These are phyloP conservation scores for Cladophialophora yegresii DNA, from an alignment of 2,329 filamentous ascomycete genomes.

Conservation along the genomic window DNA sequence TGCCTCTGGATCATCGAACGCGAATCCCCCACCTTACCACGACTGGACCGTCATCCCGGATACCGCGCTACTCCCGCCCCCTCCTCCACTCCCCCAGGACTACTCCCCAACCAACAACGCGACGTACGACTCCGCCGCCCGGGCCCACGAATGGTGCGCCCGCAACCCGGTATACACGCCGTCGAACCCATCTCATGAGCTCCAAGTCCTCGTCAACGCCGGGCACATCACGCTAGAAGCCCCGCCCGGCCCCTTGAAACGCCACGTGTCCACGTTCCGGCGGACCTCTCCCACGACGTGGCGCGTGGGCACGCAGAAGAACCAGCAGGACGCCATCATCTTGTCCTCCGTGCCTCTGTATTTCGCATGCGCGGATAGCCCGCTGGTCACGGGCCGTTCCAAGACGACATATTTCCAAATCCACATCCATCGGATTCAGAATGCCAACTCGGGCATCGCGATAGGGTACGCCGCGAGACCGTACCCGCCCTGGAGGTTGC, in stretches of 20 bases:
- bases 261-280: conserved; percentile 14
- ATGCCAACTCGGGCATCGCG: conserved; percentile 56
- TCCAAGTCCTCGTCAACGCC: conserved; percentile 47
- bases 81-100: conserved; percentile 57
- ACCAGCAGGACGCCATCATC: conserved; percentile 55
- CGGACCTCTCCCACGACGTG: conserved; percentile 39
- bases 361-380: conserved; percentile 54
- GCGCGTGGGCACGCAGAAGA: conserved; percentile 48
- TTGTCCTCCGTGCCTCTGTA: conserved; percentile 60
- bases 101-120: conserved; percentile 61
- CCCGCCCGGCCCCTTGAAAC: conserved; percentile 37
- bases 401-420: conserved; percentile 64
- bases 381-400: conserved; percentile 47
- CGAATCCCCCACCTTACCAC: conserved; percentile 59
- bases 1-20: conserved; percentile 25
- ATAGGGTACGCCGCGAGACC: conserved; percentile 63
- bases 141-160: conserved; percentile 59
- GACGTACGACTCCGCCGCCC: conserved; percentile 54
- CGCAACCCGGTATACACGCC: conserved; percentile 56
- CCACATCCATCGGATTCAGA: conserved; percentile 48
- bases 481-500: conserved; percentile 63
- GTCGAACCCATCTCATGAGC: conserved; percentile 45
- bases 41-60: conserved; percentile 65
- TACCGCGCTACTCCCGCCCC: conserved; percentile 60
- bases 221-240: conserved; percentile 51